Base-by-base conservation (phyloP, 2,329 filamentous ascomycete genomes). In the Rugonectria rugulosa region DNA sequence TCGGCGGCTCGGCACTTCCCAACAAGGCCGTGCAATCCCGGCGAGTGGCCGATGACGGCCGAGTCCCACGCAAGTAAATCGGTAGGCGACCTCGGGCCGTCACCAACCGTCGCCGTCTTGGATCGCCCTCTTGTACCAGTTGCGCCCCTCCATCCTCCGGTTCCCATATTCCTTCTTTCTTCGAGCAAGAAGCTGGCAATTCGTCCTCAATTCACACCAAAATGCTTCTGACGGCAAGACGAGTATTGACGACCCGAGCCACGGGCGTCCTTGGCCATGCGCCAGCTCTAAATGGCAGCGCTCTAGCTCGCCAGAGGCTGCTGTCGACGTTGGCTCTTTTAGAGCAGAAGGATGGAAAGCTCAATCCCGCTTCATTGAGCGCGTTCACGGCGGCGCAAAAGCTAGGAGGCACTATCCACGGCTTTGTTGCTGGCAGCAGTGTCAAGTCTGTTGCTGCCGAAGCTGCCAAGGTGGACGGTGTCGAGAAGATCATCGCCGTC, bases 401-500 rank as follows among this genome's bases (percentile, higher is more conserved):
- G 74, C 77, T 98, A 7, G 94, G 94, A 52, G 94, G 93, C 4
- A 79, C 89, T 6, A 82, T 99, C 46, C 93, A 94, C 61, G 95
- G 84, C 14, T 95, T 99, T 67, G 79, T 98, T 47, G 95, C 95
- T 26, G 95, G 95, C 21, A 85, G 81, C 68, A 89, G 87, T 68
- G 87, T 90, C 63, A 91, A 92, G 76, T 70, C 76, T 50, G 89
- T 88, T 6, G 95, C 93, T 47, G 87, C 90, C 53, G 88, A 96
- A 76, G 92, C 90, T 20, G 90, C 92, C 61, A 96, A 96, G 77
- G 88, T 96, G 32, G 87, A 91, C 63, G 95, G 95, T 23, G 78
- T 99, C 34, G 92, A 96, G 68, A 98, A 97, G 81, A 86, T 99
- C 59, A 84, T 99, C 67, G 88, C 86, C 36, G 88, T 98, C 17